Conservation (phyloP, 805 yeast genomes). For the Monosporozyma servazzii region DNA sequence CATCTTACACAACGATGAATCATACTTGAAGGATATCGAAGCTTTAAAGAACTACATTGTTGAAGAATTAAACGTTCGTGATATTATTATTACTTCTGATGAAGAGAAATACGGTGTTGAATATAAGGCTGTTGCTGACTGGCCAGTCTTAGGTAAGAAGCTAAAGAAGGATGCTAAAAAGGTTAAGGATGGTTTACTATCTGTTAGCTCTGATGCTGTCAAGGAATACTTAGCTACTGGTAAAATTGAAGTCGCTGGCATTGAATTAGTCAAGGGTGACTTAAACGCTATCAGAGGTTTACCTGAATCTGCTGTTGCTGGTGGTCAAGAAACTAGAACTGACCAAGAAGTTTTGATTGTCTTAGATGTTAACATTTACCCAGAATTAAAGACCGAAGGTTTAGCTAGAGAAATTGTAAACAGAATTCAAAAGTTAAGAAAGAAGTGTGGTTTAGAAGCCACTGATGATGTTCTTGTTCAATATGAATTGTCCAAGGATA, state of each 20-base stretch:
- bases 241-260: constrained; percentile 77
- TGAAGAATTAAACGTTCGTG: constrained; percentile 91
- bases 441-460: constrained; percentile 88
- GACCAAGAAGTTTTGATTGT: constrained; percentile 85
- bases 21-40: constrained; percentile 68
- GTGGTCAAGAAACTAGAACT: constrained; percentile 80
- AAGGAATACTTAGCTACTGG: constrained; percentile 65
- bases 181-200: constrained; percentile 90
- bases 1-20: constrained; percentile 69
- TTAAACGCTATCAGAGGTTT: constrained; percentile 83
- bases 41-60: constrained; percentile 67
- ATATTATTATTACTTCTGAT: constrained; percentile 76
- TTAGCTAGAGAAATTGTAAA: constrained; percentile 92
- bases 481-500: constrained; percentile 54
- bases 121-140: constrained; percentile 92
- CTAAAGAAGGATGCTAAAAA: constrained; percentile 86
- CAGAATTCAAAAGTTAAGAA: constrained; percentile 95
- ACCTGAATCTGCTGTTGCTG: constrained; percentile 52
- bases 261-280: constrained; percentile 78
- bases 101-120: constrained; percentile 88
- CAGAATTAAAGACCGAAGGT: constrained; percentile 88
- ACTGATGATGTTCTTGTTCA: constrained; percentile 92
- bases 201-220: constrained; percentile 72
- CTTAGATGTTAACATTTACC: constrained; percentile 78
- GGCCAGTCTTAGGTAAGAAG: constrained; percentile 98